Percentiles rank a stretch among this genome's conserved stretches.
Conservation (phyloP, 345 rosid genomes). For the Eucalyptus sp. region DNA sequence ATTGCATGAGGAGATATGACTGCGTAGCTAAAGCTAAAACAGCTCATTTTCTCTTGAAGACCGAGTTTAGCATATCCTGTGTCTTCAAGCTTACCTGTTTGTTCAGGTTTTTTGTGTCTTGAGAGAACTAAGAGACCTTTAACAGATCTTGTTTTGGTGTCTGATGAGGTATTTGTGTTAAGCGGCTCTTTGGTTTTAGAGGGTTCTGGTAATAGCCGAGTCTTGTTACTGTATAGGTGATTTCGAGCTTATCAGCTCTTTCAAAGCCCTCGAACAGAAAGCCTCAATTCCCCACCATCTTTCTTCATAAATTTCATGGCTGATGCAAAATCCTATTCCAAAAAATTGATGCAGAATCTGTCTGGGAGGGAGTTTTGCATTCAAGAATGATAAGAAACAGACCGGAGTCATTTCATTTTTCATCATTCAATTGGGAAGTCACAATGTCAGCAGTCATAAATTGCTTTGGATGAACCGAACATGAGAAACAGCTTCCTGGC, state of each 20-base stretch:
- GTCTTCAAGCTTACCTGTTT: background rate
- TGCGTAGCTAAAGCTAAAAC: background rate
- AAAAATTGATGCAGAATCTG: background rate
- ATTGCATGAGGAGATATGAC: background rate
- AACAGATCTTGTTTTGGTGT: background rate
- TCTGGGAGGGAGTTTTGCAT: background rate
- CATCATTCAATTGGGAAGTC: background rate
- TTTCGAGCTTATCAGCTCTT: background rate
- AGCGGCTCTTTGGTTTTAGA: background rate
- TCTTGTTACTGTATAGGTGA: background rate
- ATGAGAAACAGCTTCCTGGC: constrained; percentile 29
- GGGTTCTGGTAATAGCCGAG: background rate
- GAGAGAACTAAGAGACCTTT: background rate
- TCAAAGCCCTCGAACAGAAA: background rate
- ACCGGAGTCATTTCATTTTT: background rate
- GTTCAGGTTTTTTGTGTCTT: background rate
- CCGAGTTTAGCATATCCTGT: background rate
- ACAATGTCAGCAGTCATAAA: constrained; percentile 21
- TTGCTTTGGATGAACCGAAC: constrained; percentile 29
- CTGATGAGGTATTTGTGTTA: background rate
- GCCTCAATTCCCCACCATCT: background rate
- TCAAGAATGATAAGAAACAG: background rate
- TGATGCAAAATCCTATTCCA: background rate
- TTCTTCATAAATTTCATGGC: background rate
- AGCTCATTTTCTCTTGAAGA: background rate